These are phyloP conservation scores for Russula sp. DNA, from an alignment of 768 basidiomycete species.

Conservation along the genomic window DNA sequence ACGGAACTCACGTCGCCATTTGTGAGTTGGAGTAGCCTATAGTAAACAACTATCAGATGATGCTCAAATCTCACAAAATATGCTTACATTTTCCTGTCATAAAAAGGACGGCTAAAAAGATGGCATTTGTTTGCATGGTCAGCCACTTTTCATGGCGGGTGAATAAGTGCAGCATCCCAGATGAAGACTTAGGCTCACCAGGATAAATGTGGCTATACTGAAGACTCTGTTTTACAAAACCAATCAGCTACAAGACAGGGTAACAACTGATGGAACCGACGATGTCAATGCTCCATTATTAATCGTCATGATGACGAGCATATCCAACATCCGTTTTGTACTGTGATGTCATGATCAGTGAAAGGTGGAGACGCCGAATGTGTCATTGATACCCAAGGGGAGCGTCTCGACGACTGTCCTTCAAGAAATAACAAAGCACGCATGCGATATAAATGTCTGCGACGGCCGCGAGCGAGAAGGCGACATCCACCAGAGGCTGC, in stretches of 20 bases:
- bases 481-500: conserved; percentile 1
- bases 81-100: conserved; percentile 17
- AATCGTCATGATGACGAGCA: conserved; percentile 4
- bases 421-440: conserved; percentile 11
- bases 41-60: background rate
- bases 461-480: background rate
- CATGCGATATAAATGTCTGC: conserved; percentile 8
- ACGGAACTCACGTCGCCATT: conserved; percentile 4
- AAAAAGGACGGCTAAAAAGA: background rate
- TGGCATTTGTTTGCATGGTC: conserved; percentile 6
- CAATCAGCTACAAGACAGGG: background rate
- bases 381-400: conserved; percentile 10
- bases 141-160: conserved; percentile 1
- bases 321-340: conserved; percentile 9
- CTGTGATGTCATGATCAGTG: background rate
- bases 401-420: conserved; percentile 3
- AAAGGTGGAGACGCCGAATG: background rate
- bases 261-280: background rate
- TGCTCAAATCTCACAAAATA: background rate
- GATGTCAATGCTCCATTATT: conserved; percentile 12
- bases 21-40: conserved; percentile 12
- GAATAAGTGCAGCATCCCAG: background rate
- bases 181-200: background rate
- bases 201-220: conserved; percentile 1
- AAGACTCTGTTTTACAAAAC: background rate